Evolutionary conservation across 2,329 filamentous ascomycete genomes (phyloP).

Genomic region (Colletotrichum neosansevieriae): DNA sequence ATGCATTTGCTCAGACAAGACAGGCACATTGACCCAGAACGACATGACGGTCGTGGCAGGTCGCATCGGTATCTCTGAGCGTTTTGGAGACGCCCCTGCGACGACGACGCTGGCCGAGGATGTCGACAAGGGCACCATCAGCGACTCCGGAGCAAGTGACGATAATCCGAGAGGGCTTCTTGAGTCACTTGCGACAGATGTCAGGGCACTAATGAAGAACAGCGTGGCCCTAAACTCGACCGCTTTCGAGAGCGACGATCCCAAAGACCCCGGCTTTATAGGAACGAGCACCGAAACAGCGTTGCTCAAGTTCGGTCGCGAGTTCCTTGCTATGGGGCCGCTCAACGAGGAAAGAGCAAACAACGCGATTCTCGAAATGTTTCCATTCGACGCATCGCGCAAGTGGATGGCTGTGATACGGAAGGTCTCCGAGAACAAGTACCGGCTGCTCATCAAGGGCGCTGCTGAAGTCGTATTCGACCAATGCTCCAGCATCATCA

Average conservation of each 20-base stretch:
- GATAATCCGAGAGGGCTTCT: conserved; percentile 31
- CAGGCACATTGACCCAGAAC: conserved; percentile 73
- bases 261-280: conserved; percentile 55
- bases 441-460: conserved; percentile 67
- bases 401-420: conserved; percentile 70
- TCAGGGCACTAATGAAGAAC: conserved; percentile 53
- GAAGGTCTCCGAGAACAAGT: conserved; percentile 58
- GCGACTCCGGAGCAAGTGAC: conserved; percentile 45
- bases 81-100: conserved; percentile 49
- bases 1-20: conserved; percentile 75
- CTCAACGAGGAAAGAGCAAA: conserved; percentile 61
- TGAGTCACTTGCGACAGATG: conserved; percentile 41
- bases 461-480: conserved; percentile 67
- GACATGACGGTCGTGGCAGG: conserved; percentile 72
- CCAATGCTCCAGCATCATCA: conserved; percentile 56
- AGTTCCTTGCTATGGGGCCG: conserved; percentile 60
- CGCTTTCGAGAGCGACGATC: conserved; percentile 62
- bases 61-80: conserved; percentile 60
- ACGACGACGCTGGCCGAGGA: not conserved
- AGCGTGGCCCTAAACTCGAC: conserved; percentile 63
- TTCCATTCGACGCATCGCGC: conserved; percentile 66
- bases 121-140: conserved; percentile 44
- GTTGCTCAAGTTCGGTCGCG: conserved; percentile 61
- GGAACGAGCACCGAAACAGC: conserved; percentile 69
- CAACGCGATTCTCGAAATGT: conserved; percentile 59